phyloP scores from a whole-genome alignment of 2,329 filamentous ascomycete genomes.

The Parafenestella ontariensis region DNA sequence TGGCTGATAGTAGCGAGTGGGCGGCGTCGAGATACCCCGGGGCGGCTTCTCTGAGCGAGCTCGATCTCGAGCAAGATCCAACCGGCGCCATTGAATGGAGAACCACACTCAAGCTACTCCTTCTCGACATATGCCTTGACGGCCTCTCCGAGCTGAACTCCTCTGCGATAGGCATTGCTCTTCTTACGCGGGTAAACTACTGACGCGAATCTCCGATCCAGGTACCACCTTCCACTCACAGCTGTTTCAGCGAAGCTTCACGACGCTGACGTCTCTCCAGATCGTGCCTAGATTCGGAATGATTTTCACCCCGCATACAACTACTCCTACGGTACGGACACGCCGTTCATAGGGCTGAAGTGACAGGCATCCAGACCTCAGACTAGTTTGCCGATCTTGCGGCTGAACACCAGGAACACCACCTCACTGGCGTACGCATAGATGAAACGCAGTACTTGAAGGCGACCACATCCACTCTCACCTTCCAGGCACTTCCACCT shows the following conservation, averaged over 20 bases:
- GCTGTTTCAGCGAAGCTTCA: background rate
- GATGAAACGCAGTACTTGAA: slow-evolving; percentile 1
- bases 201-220: background rate
- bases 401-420: slow-evolving; percentile 2
- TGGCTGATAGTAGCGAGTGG: slow-evolving; percentile 6
- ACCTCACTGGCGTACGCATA: slow-evolving; percentile 1
- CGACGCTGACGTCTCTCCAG: background rate
- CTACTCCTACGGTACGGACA: background rate
- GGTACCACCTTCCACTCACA: background rate
- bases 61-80: background rate
- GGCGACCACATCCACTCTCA: background rate
- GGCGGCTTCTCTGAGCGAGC: background rate
- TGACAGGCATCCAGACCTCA: background rate
- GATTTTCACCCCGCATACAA: background rate
- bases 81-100: background rate
- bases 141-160: background rate
- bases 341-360: slow-evolving; percentile 3
- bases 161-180: background rate
- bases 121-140: background rate
- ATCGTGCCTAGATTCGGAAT: background rate
- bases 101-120: background rate
- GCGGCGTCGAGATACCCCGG: background rate
- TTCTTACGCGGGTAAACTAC: background rate
- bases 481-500: background rate
- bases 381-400: background rate